Conservation (phyloP, 805 yeast genomes). For the Candida hungchunana region DNA sequence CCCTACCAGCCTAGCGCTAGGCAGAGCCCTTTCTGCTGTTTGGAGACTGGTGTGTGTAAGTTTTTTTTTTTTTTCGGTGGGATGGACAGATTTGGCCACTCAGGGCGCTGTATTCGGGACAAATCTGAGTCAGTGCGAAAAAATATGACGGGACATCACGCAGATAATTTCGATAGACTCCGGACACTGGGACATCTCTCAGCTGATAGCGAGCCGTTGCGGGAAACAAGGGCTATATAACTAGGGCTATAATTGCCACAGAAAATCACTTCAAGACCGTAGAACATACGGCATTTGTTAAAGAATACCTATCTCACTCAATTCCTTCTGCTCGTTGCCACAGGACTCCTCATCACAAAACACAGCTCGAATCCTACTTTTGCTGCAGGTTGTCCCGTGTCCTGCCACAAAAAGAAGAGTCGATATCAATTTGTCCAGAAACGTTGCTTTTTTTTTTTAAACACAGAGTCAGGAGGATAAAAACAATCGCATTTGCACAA, state of each 20-base stretch:
- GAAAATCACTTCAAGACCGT: neutral
- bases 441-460: constrained; percentile 3
- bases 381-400: constrained; percentile 4
- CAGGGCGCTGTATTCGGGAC: constrained; percentile 7
- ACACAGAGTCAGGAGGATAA: constrained; percentile 11
- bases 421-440: constrained; percentile 7
- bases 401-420: neutral
- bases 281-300: too few species aligned
- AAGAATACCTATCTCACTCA: too few species aligned
- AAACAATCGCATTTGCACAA: constrained; percentile 11
- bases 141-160: constrained; percentile 8
- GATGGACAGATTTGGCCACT: constrained; percentile 4
- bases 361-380: too few species aligned
- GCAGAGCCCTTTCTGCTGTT: too few species aligned
- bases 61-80: too few species aligned
- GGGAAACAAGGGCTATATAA: too few species aligned
- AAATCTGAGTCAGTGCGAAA: constrained; percentile 14
- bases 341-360: too few species aligned
- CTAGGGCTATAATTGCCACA: neutral
- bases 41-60: too few species aligned
- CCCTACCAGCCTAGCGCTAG: too few species aligned
- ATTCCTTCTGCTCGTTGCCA: too few species aligned
- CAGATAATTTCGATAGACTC: constrained; percentile 1
- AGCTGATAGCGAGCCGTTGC: too few species aligned
- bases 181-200: constrained; percentile 2